Conservation (phyloP, 495 filamentous ascomycete genomes). For the Pseudoneurospora amorphoporcata region DNA sequence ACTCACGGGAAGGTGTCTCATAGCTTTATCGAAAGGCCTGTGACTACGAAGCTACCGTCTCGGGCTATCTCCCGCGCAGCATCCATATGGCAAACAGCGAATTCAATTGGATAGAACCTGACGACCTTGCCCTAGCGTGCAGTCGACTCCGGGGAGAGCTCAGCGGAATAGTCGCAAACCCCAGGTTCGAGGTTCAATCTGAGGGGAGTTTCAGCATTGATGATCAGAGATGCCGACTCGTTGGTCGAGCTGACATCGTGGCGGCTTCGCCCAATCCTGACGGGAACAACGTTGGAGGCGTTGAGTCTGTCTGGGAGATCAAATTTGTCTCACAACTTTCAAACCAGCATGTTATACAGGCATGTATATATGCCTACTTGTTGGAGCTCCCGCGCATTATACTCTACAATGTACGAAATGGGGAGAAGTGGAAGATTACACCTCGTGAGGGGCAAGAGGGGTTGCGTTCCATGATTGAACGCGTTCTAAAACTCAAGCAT, state of each 20-base stretch:
- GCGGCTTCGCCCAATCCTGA: background rate
- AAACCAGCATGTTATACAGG: constrained; percentile 5
- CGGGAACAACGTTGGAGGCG: background rate
- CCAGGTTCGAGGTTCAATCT: background rate
- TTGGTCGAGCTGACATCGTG: constrained; percentile 2
- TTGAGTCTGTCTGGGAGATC: constrained; percentile 8
- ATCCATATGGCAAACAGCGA: background rate
- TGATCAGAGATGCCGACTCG: background rate
- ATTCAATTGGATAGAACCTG: constrained; percentile 2
- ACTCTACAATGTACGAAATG: constrained; percentile 8
- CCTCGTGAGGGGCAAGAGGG: constrained; percentile 5
- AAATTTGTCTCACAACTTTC: constrained; percentile 9
- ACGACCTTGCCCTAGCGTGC: background rate
- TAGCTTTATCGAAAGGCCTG: constrained; percentile 2
- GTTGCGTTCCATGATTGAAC: constrained; percentile 7
- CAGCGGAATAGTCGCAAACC: background rate
- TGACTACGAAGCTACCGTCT: background rate
- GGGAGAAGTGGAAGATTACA: constrained; percentile 3
- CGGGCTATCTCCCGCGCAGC: constrained; percentile 1
- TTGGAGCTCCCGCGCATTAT: constrained; percentile 3
- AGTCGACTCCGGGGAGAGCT: background rate
- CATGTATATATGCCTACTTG: constrained; percentile 6
- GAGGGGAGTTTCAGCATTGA: background rate
- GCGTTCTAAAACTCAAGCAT: constrained; percentile 4
- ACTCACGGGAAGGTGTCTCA: background rate